Base-by-base conservation (phyloP, 768 basidiomycete species). In the Naganishia vaughanmartiniae region DNA sequence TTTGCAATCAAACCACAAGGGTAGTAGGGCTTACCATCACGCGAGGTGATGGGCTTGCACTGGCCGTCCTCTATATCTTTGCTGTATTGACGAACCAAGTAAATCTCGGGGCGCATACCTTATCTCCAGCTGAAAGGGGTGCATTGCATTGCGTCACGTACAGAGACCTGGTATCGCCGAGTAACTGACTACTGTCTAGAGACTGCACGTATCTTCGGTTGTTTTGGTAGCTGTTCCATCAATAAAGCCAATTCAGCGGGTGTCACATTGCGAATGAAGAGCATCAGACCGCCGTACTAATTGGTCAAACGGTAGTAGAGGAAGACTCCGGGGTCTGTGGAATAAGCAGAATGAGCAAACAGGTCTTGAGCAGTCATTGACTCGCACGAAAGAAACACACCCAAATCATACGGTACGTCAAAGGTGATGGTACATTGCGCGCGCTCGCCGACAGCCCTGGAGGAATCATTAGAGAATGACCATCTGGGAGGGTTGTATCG, bases 1-100 rank as follows among this genome's bases (percentile, higher is more conserved):
- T 99, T 99, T 54, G 96, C 96, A 73, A 99, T 95, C 73, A 99
- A 84, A 48, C 96, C 96, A 75, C 96, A 99, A 1, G 96, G 96
- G 77, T 94, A 99, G 79, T 93, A 87, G 11, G 86, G 84, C 76
- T 85, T 87, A 69, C 82, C 82, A 51, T 76, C 79, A 5, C 84
- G 78, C 31, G 77, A 75, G n/a, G 85, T 90, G 56, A 95, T 84
- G 2, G 96, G 96, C 80, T 92, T 90, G 85, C 96, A 99, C 77
- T 94, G 88, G 36, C 91, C 87, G 56, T 84, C 82, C 28, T 82
- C 73, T 70, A 84, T 75, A 26, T 76, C 57, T 9, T 67, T 74
- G 6, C 79, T 80, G 71, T 21, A 46, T 53, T 55, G 15, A 10
- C 4, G 54, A 30, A 55, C 19, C 30, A 11, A 12, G 9, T 31